Conservation (phyloP, 176 grass and related monocot genomes). For the Secale cereale region DNA sequence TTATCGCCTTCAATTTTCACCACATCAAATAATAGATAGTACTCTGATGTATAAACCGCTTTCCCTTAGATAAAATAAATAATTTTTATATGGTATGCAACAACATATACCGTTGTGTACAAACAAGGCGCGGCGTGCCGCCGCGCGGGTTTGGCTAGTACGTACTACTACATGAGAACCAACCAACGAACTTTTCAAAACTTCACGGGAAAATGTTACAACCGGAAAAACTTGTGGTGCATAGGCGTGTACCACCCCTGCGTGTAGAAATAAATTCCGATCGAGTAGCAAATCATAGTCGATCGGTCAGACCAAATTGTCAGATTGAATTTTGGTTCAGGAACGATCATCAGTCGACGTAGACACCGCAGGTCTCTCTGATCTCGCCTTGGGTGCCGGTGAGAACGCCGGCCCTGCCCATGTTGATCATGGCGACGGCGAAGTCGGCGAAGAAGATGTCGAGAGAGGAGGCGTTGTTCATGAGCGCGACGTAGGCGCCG, state of each 20-base stretch:
- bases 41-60: too few relatives aligned
- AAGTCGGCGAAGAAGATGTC: constrained; percentile 64
- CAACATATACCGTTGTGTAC: too few relatives aligned
- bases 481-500: constrained; percentile 35
- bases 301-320: background rate
- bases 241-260: background rate
- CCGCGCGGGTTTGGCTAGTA: too few relatives aligned
- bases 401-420: constrained; percentile 44
- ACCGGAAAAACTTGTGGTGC: background rate
- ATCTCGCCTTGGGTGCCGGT: constrained; percentile 56
- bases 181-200: background rate
- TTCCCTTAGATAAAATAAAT: too few relatives aligned
- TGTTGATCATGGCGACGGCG: constrained; percentile 55
- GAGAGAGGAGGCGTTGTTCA: constrained; percentile 34
- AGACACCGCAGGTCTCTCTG: constrained; percentile 40
- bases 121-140: too few relatives aligned
- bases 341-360: constrained; percentile 40
- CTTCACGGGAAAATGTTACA: background rate
- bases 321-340: background rate
- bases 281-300: background rate
- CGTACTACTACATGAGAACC: background rate
- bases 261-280: background rate
- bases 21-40: too few relatives aligned
- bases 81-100: too few relatives aligned
- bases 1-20: too few relatives aligned